Conservation (phyloP, 164 flowering plant species). For the Cinnamomum chago region DNA sequence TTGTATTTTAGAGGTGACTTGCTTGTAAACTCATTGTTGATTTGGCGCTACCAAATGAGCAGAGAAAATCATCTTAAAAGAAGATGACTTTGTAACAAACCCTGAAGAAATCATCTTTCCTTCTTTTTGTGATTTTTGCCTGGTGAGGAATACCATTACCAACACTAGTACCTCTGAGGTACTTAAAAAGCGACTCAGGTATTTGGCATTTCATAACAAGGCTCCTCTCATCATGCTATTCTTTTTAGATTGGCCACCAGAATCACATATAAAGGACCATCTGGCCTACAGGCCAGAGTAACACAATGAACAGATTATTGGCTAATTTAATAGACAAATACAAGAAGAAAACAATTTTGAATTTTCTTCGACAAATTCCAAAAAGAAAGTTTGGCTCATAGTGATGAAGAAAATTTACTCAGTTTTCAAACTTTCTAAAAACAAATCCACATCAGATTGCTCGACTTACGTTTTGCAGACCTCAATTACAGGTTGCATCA, state of each 20-base stretch:
- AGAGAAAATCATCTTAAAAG: too few relatives aligned
- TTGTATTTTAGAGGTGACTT: too few relatives aligned
- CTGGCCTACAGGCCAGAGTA: background rate
- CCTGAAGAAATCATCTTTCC: too few relatives aligned
- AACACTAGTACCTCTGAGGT: background rate
- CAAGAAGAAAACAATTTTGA: background rate
- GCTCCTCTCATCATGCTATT: background rate
- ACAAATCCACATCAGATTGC: background rate
- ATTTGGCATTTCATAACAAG: background rate
- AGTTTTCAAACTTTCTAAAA: too few relatives aligned
- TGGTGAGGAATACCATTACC: background rate
- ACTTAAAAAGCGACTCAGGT: background rate
- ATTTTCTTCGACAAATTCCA: background rate
- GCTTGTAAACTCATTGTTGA: too few relatives aligned
- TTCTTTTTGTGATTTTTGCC: too few relatives aligned
- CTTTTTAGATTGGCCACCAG: background rate
- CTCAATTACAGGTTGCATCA: constrained; percentile 5
- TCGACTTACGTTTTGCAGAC: background rate
- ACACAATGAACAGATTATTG: background rate
- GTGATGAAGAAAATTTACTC: too few relatives aligned
- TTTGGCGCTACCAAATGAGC: too few relatives aligned
- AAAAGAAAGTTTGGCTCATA: background rate
- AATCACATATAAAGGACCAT: background rate
- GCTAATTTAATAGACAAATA: background rate
- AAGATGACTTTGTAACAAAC: too few relatives aligned